Base-by-base conservation (phyloP, 139 green algal species). In the Coccomyxa sp. region DNA sequence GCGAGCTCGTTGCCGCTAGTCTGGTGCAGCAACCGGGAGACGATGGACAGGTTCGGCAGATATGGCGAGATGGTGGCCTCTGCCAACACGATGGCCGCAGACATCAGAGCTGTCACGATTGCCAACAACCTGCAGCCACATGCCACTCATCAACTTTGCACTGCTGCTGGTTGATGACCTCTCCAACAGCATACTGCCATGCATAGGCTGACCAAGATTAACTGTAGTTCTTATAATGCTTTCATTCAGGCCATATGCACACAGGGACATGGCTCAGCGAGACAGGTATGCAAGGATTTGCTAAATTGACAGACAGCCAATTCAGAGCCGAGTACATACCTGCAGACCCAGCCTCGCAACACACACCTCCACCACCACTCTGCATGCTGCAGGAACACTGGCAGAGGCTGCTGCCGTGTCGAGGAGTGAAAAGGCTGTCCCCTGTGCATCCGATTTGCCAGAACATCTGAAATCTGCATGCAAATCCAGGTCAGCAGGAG, bases 11-110 rank as follows among this genome's bases (percentile, higher is more conserved):
- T 39, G 73, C 68, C 80, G 31, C 40, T 4, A 22, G 78, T 78
- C 27, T 33, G 41, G 40, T 80, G 79, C 64, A 91, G 78, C 1
- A 78, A 38, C 3, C 0, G 44, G 6, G 76, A 79, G 69, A 91
- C 83, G 8, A 88, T 38, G 0, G 82, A 88, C 72, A 87, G 55
- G 77, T 90, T 91, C 36, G 86, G 87, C 41, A 92, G 55, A 5
- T 38, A 39, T 6, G 76, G 68, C 0, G 79, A 77, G 68, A 92
- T 90, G n/a, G 83, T 86, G 1, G 84, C 80, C 78, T 92, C 83
- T 0, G 86, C 88, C 40, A 91, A 12, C 7, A 89, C 70, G 16
- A 91, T 77, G 0, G 73, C 76, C 68, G 84, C 34, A 0, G 86
- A 91, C 39, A 87, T 68, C 8, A 84, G 58, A 8, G 68, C 83